These are phyloP conservation scores for Ambrosia artemisiifolia DNA, from an alignment of 129 eudicot genomes.

Conservation along the genomic window DNA sequence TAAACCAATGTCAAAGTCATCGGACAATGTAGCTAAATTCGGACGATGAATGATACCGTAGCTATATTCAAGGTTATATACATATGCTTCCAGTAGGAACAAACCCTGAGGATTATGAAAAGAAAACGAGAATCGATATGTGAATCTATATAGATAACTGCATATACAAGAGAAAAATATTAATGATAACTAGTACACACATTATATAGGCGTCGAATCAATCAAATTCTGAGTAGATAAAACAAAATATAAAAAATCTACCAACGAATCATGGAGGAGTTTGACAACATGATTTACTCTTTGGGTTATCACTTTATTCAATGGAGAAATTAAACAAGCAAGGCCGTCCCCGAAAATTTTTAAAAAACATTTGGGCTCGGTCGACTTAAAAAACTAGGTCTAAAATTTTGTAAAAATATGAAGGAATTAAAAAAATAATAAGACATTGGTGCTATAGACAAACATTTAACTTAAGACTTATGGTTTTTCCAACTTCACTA, in stretches of 20 bases:
- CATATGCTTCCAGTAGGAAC: too few species aligned
- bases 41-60: background rate
- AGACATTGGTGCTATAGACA: too few species aligned
- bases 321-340: slow-evolving; percentile 14
- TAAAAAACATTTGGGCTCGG: too few species aligned
- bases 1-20: slow-evolving; percentile 23
- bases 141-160: slow-evolving; percentile 5
- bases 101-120: too few species aligned
- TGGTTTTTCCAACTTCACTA: too few species aligned
- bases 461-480: too few species aligned
- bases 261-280: slow-evolving; percentile 29
- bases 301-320: slow-evolving; percentile 19
- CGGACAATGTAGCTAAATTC: slow-evolving; percentile 17
- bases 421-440: too few species aligned
- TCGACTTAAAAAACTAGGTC: too few species aligned
- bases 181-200: slow-evolving; percentile 21
- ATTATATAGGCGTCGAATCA: slow-evolving; percentile 31
- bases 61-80: background rate
- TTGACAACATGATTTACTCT: slow-evolving; percentile 20
- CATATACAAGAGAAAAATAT: slow-evolving; percentile 12
- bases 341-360: too few species aligned
- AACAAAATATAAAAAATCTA: background rate
- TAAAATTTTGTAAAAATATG: too few species aligned
- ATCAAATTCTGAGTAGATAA: slow-evolving; percentile 8
- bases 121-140: too few species aligned